Evolutionary conservation across 495 filamentous ascomycete genomes (phyloP), one percentile per base, ranked within the genome.

Genomic region (Aspergillus indologenus): DNA sequence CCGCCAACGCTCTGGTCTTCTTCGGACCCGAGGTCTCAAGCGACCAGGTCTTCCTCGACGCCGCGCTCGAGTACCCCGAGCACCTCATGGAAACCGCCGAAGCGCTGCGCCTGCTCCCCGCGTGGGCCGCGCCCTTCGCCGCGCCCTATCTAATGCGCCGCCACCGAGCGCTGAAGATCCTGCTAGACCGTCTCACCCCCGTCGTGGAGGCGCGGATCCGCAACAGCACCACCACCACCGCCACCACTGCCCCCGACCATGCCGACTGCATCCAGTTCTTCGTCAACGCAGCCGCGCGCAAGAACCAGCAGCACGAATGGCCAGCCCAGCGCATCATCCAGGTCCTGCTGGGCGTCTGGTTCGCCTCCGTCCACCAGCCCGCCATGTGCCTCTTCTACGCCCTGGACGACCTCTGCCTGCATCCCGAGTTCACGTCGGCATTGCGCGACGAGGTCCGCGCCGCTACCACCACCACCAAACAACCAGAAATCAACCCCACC

Each of bases 381-480:
- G 52, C 52, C 2, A 54, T 54, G 52, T 54, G 52, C 42, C 52
- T 54, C 11, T 54, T 54, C 53, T 45, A 54, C 40, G 53, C 53
- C 14, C 53, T 54, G 19, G 53, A 54, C 53, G 53, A 54, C 19
- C 40, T 54, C 15, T 45, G 34, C 19, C 53, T 45, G 2, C 19
- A 54, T 22, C 53, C 53, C 4, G 19, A 54, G 19, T 54, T 23
- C 12, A n/a, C 29, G 12, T 0, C 18, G 1, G 9, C 53, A 3
- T 19, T 54, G 19, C 53, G 34, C 1, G 19, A 45, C 5, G 42
- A 54, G 40, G 3, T 54, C 40, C 40, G 12, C 34, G 34, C 34
- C 12, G 20, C n/a, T 1, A 5, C 48, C 48, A 24, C 24, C 46
- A 12, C 19, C 24, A 22, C 19, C 14, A 12, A 54, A 3, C 26